phyloP scores from a whole-genome alignment of 2,329 filamentous ascomycete genomes.

The Exophiala mesophila region DNA sequence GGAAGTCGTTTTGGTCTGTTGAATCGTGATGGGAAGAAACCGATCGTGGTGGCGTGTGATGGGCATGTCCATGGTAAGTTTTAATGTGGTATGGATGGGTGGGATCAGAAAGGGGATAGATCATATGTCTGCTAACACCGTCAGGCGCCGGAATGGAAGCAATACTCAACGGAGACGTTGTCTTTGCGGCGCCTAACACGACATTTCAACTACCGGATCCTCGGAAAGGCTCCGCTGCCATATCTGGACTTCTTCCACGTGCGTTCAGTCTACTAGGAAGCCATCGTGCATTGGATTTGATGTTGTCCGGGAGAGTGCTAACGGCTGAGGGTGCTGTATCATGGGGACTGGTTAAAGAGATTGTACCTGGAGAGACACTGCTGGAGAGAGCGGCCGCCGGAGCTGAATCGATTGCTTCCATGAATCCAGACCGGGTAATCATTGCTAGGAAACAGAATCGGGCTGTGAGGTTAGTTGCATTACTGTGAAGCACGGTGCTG shows the following conservation, averaged over 20 bases:
- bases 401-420: not conserved
- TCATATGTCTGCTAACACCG: not conserved
- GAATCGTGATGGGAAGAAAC: slow-evolving; percentile 1
- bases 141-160: slow-evolving; percentile 4
- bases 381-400: slow-evolving; percentile 38
- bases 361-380: slow-evolving; percentile 53
- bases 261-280: not conserved
- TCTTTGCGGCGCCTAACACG: slow-evolving; percentile 55
- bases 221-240: slow-evolving; percentile 62
- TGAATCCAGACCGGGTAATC: slow-evolving; percentile 70
- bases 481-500: too few species aligned
- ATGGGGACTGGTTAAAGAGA: slow-evolving; percentile 30
- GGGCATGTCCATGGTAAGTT: slow-evolving; percentile 3
- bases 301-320: slow-evolving; percentile 58
- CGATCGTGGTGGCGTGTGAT: slow-evolving; percentile 1
- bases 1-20: not conserved
- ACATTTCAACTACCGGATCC: slow-evolving; percentile 67
- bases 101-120: too few species aligned
- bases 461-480: slow-evolving; percentile 59
- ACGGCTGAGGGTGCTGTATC: slow-evolving; percentile 53
- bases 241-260: slow-evolving; percentile 62
- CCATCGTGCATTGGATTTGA: slow-evolving; percentile 37
- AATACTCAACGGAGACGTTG: slow-evolving; percentile 49
- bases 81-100: too few species aligned
- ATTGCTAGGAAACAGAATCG: too few species aligned